Base-by-base conservation (phyloP, 441 rosid species). In the Macaranga tanarius region DNA sequence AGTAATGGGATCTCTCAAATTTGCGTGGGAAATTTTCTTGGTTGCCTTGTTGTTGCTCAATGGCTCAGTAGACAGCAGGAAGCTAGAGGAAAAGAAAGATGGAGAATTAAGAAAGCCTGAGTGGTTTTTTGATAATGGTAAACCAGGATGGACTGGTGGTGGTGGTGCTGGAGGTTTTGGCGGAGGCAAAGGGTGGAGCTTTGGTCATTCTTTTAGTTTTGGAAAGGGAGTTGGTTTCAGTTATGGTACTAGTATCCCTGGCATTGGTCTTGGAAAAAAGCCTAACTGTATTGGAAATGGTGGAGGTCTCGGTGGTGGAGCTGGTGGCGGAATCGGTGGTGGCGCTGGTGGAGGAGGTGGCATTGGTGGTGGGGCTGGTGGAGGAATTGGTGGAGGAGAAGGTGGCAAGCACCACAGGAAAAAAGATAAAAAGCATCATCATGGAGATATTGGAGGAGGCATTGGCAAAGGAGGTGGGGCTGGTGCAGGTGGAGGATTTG, bases 211-310 rank as follows among this genome's bases (percentile, higher is more conserved):
- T 55, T 54, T 75, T 69, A 54, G 62, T 71, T 50, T 60, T 72
- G 73, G 76, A 25, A 77, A 72, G 40, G 80, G 70, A 16, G 63
- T 16, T 28, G 76, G 73, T 31, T 62, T 72, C 57, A 62, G 76
- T 56, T 67, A 54, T 45, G 38, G 73, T 9, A 52, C 42, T 13
- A 73, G 61, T 44, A 31, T 23, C 17, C 73, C 66, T 22, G 66
- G 65, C 12, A 48, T 48, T 44, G 69, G 55, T 7, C 11, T 56
- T 40, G 65, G 19, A 42, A 60, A 11, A 17, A 56, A 72, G 65
- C 70, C 70, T 31, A 70, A 77, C 15, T 72, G 80, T 28, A 12
- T 67, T 28, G 76, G 66, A 61, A 67, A 72, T 20, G 76, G 79
- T 15, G 59, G 73, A 0, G 59, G 42, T 3, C 66, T 63, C 0